These are phyloP conservation scores for Darksidea phi DNA, from an alignment of 495 filamentous ascomycete genomes.

Conservation along the genomic window DNA sequence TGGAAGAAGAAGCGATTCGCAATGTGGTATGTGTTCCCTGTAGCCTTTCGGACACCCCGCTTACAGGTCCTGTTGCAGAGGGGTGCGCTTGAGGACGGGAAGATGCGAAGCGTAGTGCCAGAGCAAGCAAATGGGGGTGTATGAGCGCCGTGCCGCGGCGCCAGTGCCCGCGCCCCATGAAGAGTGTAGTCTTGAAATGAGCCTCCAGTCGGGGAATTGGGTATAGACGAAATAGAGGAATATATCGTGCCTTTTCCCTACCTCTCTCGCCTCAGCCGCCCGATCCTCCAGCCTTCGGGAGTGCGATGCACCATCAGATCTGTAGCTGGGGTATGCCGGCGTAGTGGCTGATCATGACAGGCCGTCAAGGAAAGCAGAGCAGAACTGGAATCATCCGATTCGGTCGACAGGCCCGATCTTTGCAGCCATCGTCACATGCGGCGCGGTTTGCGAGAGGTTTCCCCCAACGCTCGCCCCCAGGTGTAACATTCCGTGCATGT, in stretches of 20 bases:
- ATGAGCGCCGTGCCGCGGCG: background rate
- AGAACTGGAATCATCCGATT: no score
- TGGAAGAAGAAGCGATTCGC: slow-evolving; percentile 64
- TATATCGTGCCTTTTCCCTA: no score
- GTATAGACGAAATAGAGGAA: no score
- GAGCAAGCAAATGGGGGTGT: slow-evolving; percentile 49
- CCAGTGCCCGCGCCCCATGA: background rate
- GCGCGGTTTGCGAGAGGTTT: background rate
- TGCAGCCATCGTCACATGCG: background rate
- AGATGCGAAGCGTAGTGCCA: slow-evolving; percentile 56
- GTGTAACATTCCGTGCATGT: background rate
- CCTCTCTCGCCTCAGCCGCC: no score
- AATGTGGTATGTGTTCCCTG: slow-evolving; percentile 49
- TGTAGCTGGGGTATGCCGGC: no score
- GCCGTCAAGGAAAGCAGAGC: no score
- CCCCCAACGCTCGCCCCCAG: background rate
- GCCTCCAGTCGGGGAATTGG: no score
- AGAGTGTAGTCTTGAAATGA: no score
- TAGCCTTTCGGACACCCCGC: no score
- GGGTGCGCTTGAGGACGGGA: slow-evolving; percentile 54
- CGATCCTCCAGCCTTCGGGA: no score
- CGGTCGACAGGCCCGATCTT: no score
- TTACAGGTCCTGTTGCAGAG: slow-evolving; percentile 13
- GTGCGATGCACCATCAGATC: background rate
- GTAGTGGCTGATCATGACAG: no score